phyloP scores from a whole-genome alignment of 75 land plant species.

The Cunninghamia lanceolata region DNA sequence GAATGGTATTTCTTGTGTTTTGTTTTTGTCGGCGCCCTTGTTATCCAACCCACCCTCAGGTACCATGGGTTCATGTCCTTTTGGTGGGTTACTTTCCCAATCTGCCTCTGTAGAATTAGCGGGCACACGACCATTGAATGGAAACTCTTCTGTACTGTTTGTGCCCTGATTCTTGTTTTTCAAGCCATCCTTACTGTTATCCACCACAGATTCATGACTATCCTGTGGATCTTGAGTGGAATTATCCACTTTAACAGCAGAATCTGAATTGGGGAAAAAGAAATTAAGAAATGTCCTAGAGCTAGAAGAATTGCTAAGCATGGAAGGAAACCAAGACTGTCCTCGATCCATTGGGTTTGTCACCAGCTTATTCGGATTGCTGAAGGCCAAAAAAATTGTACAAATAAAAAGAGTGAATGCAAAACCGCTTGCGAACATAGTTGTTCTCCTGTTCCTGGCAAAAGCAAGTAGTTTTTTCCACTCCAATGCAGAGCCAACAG shows the following conservation, averaged over 20 bases:
- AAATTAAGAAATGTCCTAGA: neutral
- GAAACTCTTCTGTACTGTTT: neutral
- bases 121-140: neutral
- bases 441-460: neutral
- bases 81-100: neutral
- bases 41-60: neutral
- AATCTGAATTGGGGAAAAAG: neutral
- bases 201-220: neutral
- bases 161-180: neutral
- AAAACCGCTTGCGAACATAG: neutral
- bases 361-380: neutral
- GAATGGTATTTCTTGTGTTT: neutral
- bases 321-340: conserved; percentile 8
- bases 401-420: neutral
- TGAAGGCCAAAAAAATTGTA: conserved; percentile 4
- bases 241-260: neutral
- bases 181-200: neutral
- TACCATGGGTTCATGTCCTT: no score
- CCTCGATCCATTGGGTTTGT: conserved; percentile 5
- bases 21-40: neutral
- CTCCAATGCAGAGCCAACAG: neutral
- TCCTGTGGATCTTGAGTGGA: neutral
- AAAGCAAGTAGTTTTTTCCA: neutral
- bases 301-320: neutral
- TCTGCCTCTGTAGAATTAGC: neutral